Evolutionary conservation across 164 flowering plant genomes (phyloP).

Genomic region (Vitis rupestris): DNA sequence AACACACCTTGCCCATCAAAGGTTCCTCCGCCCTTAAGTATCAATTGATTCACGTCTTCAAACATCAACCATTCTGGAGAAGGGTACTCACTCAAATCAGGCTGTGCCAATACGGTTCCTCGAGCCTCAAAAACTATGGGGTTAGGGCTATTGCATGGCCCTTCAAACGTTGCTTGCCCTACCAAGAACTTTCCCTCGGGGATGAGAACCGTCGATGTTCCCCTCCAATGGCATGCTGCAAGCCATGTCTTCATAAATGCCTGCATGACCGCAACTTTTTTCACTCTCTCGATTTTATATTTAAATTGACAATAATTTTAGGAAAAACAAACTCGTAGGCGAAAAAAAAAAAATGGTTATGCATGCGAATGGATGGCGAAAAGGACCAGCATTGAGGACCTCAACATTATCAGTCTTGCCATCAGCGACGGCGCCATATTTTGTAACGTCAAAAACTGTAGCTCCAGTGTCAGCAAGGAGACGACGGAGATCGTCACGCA

Average conservation of each 20-base stretch:
- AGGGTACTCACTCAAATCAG: conserved; percentile 36
- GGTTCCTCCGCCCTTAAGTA: conserved; percentile 49
- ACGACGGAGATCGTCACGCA: conserved; percentile 3
- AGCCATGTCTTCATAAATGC: conserved; percentile 43
- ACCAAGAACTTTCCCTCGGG: conserved; percentile 39
- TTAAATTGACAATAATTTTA: no score
- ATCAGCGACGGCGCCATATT: conserved; percentile 33
- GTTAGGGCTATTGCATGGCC: conserved; percentile 45
- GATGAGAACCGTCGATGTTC: conserved; percentile 34
- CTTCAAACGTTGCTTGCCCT: conserved; percentile 37
- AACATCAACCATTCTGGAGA: conserved; percentile 35
- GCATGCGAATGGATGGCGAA: neutral
- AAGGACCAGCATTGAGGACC: conserved; percentile 17
- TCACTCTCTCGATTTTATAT: no score
- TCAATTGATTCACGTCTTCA: conserved; percentile 29
- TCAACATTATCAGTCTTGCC: conserved; percentile 23
- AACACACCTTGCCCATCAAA: conserved; percentile 46
- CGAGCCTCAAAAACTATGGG: conserved; percentile 37
- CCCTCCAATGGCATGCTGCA: conserved; percentile 30
- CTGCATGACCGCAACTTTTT: conserved; percentile 9
- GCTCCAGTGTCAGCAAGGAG: conserved; percentile 11
- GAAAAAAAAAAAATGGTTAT: no score
- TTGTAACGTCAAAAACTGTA: conserved; percentile 30
- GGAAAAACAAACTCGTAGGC: no score
- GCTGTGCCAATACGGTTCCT: conserved; percentile 40